Base-by-base conservation (phyloP, 2,329 filamentous ascomycete genomes). In the Chlorencoelia australis region DNA sequence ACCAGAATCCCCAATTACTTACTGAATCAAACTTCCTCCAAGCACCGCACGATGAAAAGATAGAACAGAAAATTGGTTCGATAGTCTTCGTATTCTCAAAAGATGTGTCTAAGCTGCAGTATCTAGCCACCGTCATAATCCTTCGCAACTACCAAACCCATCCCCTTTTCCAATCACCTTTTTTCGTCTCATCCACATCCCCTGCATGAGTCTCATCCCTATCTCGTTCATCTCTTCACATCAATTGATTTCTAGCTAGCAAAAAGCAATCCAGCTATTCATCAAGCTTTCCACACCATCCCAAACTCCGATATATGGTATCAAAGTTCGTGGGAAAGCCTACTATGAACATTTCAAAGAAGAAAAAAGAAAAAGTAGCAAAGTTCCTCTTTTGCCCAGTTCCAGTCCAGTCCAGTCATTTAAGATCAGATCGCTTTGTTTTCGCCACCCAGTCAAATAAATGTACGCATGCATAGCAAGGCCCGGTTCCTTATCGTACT, bases 381-480 rank as follows among this genome's bases (percentile, higher is more conserved):
- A n/a, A n/a, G n/a, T n/a, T n/a, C n/a, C n/a, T n/a, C n/a, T n/a
- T n/a, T n/a, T n/a, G n/a, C n/a, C n/a, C n/a, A n/a, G n/a, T n/a
- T n/a, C n/a, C n/a, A n/a, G 5, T 9, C 11, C 14, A n/a, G 14
- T 13, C 26, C 26, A 14, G 17, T 22, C 14, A 13, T 18, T 17
- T 11, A n/a, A 14, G 8, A 13, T 13, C 19, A 32, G 10, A 14
- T 15, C 15, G 17, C 32, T 29, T 29, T 34, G 11, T 9, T 17
- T 30, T 6, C 33, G 26, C 33, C 37, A 14, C 34, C 13, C 30
- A 40, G 21, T 33, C 31, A 37, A 35, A 35, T 30, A 28, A 39
- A 44, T 37, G 27, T 41, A 34, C 36, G 36, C 29, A 33, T 41
- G 30, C 33, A 33, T 38, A 32, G n/a, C 25, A 36, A 40, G 40